Conservation (phyloP, 371 early-diverging fungal species). For the Syncephalastrum sp. region DNA sequence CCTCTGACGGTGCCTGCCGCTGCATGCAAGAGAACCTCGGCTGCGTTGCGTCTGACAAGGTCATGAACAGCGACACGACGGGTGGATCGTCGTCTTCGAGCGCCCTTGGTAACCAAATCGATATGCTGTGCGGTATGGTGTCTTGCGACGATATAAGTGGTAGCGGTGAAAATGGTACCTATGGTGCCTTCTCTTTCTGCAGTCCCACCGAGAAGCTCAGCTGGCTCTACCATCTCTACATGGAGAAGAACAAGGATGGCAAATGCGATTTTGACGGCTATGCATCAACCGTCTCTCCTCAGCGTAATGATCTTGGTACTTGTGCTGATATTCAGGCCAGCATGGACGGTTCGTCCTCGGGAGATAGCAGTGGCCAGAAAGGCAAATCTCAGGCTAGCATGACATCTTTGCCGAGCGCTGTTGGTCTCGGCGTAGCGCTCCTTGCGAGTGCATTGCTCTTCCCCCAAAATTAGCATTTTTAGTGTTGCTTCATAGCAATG, state of each 20-base stretch:
- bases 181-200: constrained; percentile 60
- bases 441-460: too few relatives aligned
- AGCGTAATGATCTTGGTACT: constrained; percentile 26
- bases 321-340: constrained; percentile 31
- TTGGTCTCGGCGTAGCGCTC: too few relatives aligned
- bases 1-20: constrained; percentile 63
- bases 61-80: constrained; percentile 23
- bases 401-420: background rate
- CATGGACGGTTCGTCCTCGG: constrained; percentile 7
- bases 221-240: constrained; percentile 39
- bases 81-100: constrained; percentile 11
- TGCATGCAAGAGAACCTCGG: constrained; percentile 67
- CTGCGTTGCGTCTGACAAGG: constrained; percentile 56
- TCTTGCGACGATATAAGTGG: constrained; percentile 54
- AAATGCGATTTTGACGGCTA: constrained; percentile 42
- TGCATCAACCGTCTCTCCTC: constrained; percentile 31
- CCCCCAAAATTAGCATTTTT: too few relatives aligned
- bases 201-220: constrained; percentile 49
- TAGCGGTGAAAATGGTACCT: constrained; percentile 51
- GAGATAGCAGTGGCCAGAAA: background rate
- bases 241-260: constrained; percentile 19
- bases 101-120: constrained; percentile 37
- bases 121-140: constrained; percentile 52
- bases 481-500: too few relatives aligned
- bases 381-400: background rate